Base-by-base conservation (phyloP, 208 protist genomes). In the Leptomonas pyrrhocoris region DNA sequence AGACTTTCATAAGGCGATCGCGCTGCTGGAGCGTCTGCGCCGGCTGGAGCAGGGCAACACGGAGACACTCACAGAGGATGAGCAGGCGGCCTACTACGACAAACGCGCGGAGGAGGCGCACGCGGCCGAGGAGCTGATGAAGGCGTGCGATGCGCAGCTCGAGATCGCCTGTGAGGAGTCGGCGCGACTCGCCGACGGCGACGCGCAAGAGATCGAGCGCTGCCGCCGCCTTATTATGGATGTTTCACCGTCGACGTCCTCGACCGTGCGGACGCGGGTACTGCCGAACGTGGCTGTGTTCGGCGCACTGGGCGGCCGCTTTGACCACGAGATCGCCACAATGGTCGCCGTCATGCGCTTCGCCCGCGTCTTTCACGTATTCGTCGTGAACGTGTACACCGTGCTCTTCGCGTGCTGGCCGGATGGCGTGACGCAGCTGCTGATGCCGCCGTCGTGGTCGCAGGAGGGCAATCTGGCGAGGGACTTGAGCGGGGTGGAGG, bases 261-360 rank as follows among this genome's bases (percentile, higher is more conserved):
- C 49, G 1, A 16, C 15, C 2, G 48, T 83, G 55, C 31, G 38
- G 38, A 73, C 71, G 12, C 65, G 68, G 25, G 56, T 88, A 34
- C 74, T 94, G 59, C 89, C 89, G 1, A 88, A 83, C 42, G 79
- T 89, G 59, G 66, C 80, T 11, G 81, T 76, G 21, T 46, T 94
- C 18, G 85, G 89, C 27, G 85, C 83, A 0, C 73, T 92, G 13
- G 90, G 90, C n/a, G 90, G 90, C 30, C 84, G 90, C 31, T 60
- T 93, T 18, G 90, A 95, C 68, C 90, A 95, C 71, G 87, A 93
- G 74, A 67, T 93, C 38, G 85, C 59, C 11, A 69, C 74, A 12
- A 63, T 90, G 28, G 70, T 48, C 43, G 64, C 31, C 16, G 55
- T 92, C n/a, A 36, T 85, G 9, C 34, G 59, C 13, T 80, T 75